These are phyloP conservation scores for Phylloboletellus chloephorus DNA, from an alignment of 1,284 basidiomycete species.

Conservation along the genomic window DNA sequence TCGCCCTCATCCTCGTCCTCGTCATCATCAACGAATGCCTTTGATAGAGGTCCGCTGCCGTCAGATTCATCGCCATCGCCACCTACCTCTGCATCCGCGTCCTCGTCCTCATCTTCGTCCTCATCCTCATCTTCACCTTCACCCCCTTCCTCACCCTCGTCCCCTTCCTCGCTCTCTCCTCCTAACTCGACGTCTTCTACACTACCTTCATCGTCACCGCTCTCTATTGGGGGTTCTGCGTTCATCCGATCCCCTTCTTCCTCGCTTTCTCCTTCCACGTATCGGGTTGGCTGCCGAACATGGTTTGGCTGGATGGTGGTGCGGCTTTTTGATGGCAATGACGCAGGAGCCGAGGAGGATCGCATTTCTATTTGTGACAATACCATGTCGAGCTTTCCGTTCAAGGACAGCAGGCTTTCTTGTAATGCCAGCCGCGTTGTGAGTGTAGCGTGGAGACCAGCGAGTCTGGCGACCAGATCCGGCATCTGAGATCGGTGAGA, in stretches of 20 bases:
- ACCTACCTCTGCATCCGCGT: constrained; percentile 40
- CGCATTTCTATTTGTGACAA: constrained; percentile 90
- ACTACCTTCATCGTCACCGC: constrained; percentile 60
- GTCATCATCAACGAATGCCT: constrained; percentile 70
- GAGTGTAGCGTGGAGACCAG: constrained; percentile 80
- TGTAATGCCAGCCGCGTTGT: constrained; percentile 78
- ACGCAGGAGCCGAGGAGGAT: constrained; percentile 56
- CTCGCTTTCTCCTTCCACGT: constrained; percentile 76
- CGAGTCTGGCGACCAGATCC: constrained; percentile 77
- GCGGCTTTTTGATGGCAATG: constrained; percentile 41
- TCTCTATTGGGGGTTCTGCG: constrained; percentile 60
- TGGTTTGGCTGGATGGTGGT: constrained; percentile 26
- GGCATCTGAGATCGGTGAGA: constrained; percentile 58
- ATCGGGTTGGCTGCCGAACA: constrained; percentile 44
- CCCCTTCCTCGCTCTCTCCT: constrained; percentile 53
- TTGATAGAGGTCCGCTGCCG: constrained; percentile 46
- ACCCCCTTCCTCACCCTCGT: constrained; percentile 48
- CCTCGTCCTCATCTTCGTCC: constrained; percentile 45
- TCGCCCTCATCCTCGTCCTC: constrained; percentile 66
- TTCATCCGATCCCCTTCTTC: constrained; percentile 64
- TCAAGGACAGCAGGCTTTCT: constrained; percentile 80
- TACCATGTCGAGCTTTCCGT: constrained; percentile 89
- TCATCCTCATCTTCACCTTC: constrained; percentile 51
- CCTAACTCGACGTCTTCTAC: constrained; percentile 66
- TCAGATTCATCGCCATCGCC: constrained; percentile 52